Evolutionary conservation across 805 yeast species (phyloP).

Genomic region (Wickerhamiella spandovensis): DNA sequence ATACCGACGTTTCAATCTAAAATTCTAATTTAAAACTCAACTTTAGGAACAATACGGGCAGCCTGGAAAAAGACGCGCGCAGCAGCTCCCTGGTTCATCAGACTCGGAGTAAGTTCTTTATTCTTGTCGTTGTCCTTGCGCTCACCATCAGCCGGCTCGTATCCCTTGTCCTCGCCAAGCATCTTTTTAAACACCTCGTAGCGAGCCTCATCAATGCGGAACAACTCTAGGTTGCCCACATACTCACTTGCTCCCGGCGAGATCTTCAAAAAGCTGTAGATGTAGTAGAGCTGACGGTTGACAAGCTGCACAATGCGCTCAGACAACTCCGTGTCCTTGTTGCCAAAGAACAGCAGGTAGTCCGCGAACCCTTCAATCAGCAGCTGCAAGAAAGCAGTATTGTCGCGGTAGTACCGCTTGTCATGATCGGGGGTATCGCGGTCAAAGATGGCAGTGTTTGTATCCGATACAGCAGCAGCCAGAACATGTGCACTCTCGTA

Average conservation of each 20-base stretch:
- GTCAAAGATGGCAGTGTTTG: constrained; percentile 44
- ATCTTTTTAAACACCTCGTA: constrained; percentile 38
- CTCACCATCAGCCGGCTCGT: constrained; percentile 40
- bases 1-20: no score
- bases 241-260: constrained; percentile 42
- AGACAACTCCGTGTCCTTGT: constrained; percentile 24
- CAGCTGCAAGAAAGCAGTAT: constrained; percentile 49
- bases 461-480: constrained; percentile 47
- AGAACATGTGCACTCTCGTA: constrained; percentile 22
- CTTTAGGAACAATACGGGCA: constrained; percentile 38
- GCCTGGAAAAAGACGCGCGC: constrained; percentile 59
- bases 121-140: constrained; percentile 32
- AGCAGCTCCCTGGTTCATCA: constrained; percentile 54
- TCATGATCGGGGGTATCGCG: constrained; percentile 41
- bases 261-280: constrained; percentile 44
- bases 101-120: constrained; percentile 32
- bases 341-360: constrained; percentile 39
- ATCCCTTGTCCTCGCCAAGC: constrained; percentile 43
- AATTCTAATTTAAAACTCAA: constrained; percentile 16
- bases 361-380: constrained; percentile 58
- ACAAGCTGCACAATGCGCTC: constrained; percentile 30
- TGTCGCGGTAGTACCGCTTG: constrained; percentile 51
- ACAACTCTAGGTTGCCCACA: constrained; percentile 46
- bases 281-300: constrained; percentile 41
- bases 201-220: constrained; percentile 36